Evolutionary conservation across 2,329 filamentous ascomycete species (phyloP), one percentile per base, ranked within the genome.

Genomic region (Chrysosphaeria jannelii): DNA sequence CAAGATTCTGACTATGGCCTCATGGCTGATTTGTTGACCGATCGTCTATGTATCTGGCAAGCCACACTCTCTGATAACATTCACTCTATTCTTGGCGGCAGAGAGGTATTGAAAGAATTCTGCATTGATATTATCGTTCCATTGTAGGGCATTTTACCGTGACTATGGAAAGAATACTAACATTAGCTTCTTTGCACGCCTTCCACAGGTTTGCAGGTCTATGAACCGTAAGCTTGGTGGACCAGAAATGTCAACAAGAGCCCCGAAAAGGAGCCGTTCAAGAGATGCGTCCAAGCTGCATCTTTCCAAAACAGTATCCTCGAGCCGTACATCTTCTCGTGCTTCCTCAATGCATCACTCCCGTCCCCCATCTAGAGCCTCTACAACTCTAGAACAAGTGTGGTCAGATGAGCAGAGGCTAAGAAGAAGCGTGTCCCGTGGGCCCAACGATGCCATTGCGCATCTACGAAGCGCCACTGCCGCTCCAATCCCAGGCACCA

Each of bases 21-120:
- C 6, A 49, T 74, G 11, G 47, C 78, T 4, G 72, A 81, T 35
- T 49, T 76, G 1, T 57, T 78, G 24, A 58, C 74, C 6, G 74
- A 85, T 39, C 63, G 69, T 22, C 47, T 85, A 13, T 75, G 68
- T 34, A 85, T 85, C 28, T 81, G 72, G 72, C 69, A 79, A 36
- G 75, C 71, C 4, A 65, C 72, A 6, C 61, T 64, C 17, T 45
- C 61, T 12, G 58, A 69, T 30, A 56, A 61, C 25, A 41, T 55
- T 28, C 44, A 49, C 18, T 36, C 56, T n/a, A n/a, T n/a, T n/a
- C 9, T 34, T 54, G 10, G 49, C 51, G 21, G 53, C 57, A 25
- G 46, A 50, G 71, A 79, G 35, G 60, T 67, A 5, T 45, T 79
- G 5, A 61, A 57, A 30, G 66, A 70, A 37, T 85, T 81, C 37